Evolutionary conservation across 192 early-diverging fungal species (phyloP), one percentile per base, ranked within the genome.

Genomic region (Coemansia sp.): DNA sequence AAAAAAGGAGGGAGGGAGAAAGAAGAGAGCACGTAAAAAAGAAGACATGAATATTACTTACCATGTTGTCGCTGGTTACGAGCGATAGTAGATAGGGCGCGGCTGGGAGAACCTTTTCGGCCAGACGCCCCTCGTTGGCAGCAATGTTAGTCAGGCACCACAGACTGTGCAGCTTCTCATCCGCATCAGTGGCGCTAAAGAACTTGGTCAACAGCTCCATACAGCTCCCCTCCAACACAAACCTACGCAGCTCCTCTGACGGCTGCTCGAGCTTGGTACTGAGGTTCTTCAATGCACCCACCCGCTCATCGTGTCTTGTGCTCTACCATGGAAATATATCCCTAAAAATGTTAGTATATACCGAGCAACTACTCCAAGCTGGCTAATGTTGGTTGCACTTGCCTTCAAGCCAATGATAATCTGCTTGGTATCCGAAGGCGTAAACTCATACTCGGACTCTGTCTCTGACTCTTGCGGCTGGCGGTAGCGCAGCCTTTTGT

Each of bases 121-220:
- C 74, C 20, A 68, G 31, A 2, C 43, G 40, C 8, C 69, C 43
- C 29, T 82, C 80, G 43, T 66, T 72, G 0, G 72, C 73, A 2
- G 65, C 77, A 84, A 87, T 87, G 69, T 87, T 90, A n/a, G 89
- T 90, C 62, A 90, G 69, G 12, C 88, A 88, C 69, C 86, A 89
- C 7, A 84, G 70, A 18, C 84, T 80, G 53, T 84, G 79, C n/a
- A 88, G 73, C 64, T 86, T 87, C 49, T 88, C 87, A 8, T 86
- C 87, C 1, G 82, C 75, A 58, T 88, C 79, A 2, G 86, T 74
- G 6, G 71, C 72, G 0, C 70, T 74, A 22, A 90, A 68, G 44
- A 86, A 68, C 16, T 71, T 75, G 34, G 76, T 78, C 3, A 88
- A 55, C 16, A 80, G 55, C 5, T 78, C 74, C 38, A 83, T 43